Evolutionary conservation across 179 eudicot species (phyloP).

Genomic region (Vitellaria paradoxa): DNA sequence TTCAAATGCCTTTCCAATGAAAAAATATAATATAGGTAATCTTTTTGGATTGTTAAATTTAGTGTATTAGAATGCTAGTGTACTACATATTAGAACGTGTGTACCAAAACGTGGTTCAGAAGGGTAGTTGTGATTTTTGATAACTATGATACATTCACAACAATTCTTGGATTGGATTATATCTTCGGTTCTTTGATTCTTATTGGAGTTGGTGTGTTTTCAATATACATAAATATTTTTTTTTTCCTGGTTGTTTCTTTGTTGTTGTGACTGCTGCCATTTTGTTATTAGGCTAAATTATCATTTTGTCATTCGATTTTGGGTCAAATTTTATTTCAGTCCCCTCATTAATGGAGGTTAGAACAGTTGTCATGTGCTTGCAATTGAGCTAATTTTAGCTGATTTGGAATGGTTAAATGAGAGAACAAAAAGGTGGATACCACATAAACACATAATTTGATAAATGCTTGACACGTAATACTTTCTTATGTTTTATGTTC

Average conservation of each 20-base stretch:
- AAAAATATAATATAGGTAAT: too few relatives aligned
- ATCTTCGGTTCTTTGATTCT: neutral
- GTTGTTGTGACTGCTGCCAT: neutral
- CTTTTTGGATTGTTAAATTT: too few relatives aligned
- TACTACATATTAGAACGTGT: too few relatives aligned
- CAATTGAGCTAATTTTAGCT: neutral
- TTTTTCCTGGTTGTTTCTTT: neutral
- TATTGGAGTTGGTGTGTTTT: neutral
- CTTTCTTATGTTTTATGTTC: neutral
- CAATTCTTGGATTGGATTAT: neutral
- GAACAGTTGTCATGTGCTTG: neutral
- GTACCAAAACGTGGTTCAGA: too few relatives aligned
- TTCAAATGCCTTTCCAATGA: too few relatives aligned
- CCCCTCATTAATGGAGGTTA: neutral
- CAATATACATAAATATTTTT: too few relatives aligned
- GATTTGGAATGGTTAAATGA: neutral
- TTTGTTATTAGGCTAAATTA: neutral
- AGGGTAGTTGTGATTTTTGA: too few relatives aligned
- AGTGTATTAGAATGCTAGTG: too few relatives aligned
- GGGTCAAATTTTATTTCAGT: neutral
- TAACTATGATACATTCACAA: neutral
- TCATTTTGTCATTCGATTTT: neutral
- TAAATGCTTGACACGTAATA: neutral
- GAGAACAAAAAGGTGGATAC: neutral
- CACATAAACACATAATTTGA: neutral